These are phyloP conservation scores for Dioscorea cayenensis DNA, from an alignment of 116 monocot genomes.

Conservation along the genomic window DNA sequence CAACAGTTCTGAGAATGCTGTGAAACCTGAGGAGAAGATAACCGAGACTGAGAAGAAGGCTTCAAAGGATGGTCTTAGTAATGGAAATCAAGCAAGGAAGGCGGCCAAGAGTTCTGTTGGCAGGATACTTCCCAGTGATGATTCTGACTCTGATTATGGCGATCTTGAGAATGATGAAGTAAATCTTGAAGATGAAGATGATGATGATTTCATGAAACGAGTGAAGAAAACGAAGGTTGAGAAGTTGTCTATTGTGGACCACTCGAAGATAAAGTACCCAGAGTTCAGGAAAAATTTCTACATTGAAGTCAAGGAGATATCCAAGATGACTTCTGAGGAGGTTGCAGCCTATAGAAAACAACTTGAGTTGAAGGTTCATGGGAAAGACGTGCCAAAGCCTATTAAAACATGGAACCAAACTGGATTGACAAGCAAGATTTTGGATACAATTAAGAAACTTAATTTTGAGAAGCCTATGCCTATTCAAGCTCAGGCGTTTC, in stretches of 20 bases:
- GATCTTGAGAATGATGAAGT: conserved; percentile 55
- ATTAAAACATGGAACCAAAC: conserved; percentile 94
- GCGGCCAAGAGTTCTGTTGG: conserved; percentile 44
- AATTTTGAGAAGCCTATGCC: conserved; percentile 93
- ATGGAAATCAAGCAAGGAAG: conserved; percentile 44
- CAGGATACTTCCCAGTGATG: conserved; percentile 83
- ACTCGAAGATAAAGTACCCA: conserved; percentile 84
- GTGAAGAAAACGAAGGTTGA: conserved; percentile 97
- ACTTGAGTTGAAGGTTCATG: conserved; percentile 87
- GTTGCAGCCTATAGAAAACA: conserved; percentile 62
- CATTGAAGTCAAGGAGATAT: conserved; percentile 81
- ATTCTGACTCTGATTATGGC: conserved; percentile 69
- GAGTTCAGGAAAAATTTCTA: conserved; percentile 93
- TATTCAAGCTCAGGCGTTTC: conserved; percentile 89
- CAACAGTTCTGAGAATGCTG: conserved; percentile 14
- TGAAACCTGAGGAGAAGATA: conserved; percentile 27
- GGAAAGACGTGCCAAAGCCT: conserved; percentile 93
- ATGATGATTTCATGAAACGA: conserved; percentile 89
- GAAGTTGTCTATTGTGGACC: conserved; percentile 81
- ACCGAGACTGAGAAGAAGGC: conserved; percentile 6
- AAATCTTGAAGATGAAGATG: conserved; percentile 71
- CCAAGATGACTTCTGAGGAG: conserved; percentile 68
- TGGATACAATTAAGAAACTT: conserved; percentile 82
- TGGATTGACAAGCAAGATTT: conserved; percentile 70
- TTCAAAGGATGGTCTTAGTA: conserved; percentile 18